These are phyloP conservation scores for Camelina neglecta DNA, from an alignment of 345 rosid genomes.

Conservation along the genomic window DNA sequence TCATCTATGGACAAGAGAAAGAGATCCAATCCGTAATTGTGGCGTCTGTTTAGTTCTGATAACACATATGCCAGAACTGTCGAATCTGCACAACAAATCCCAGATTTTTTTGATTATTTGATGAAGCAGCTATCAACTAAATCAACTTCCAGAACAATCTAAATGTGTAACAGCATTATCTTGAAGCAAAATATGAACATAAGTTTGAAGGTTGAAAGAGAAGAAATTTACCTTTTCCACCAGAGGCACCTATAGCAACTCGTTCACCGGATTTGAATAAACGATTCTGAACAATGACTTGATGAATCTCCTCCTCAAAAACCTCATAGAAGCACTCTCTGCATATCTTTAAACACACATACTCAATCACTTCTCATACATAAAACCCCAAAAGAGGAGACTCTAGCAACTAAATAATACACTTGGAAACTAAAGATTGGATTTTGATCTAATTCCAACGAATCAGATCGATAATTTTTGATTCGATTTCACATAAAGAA, in stretches of 20 bases:
- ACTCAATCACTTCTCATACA: background rate
- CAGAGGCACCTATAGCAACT: constrained; percentile 88
- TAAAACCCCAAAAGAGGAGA: background rate
- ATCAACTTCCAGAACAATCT: background rate
- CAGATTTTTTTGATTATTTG: background rate
- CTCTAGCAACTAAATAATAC: background rate
- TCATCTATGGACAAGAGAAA: constrained; percentile 92
- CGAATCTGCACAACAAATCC: constrained; percentile 62
- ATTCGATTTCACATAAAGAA: background rate
- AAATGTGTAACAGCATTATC: background rate
- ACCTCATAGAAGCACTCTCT: constrained; percentile 83
- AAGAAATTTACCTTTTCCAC: constrained; percentile 76
- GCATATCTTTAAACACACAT: constrained; percentile 61
- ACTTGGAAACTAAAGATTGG: background rate
- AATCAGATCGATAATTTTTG: background rate
- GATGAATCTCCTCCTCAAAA: constrained; percentile 88
- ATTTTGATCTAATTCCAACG: background rate
- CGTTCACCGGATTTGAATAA: constrained; percentile 84
- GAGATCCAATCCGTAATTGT: constrained; percentile 73
- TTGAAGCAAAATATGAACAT: no score
- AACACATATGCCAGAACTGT: constrained; percentile 85
- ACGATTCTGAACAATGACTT: constrained; percentile 63
- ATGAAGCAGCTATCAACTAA: background rate
- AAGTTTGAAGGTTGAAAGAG: background rate
- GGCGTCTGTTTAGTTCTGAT: constrained; percentile 75